Evolutionary conservation across 2,329 filamentous ascomycete genomes (phyloP).

Genomic region (Metarhizium sp.): DNA sequence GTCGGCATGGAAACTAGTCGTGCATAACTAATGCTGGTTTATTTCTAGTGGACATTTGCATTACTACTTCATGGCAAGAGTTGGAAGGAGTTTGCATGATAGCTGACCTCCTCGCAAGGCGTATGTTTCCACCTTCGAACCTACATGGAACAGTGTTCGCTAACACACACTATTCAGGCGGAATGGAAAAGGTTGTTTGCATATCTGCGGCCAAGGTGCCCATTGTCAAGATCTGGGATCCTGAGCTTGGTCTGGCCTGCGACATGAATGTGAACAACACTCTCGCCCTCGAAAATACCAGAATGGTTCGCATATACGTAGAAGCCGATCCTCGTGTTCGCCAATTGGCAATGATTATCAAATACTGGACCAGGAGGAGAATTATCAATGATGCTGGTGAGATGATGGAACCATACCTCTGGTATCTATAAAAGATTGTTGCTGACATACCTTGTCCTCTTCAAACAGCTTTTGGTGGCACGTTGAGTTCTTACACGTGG

Average conservation of each 20-base stretch:
- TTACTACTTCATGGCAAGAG: slow-evolving; percentile 82
- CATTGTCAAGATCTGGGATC: slow-evolving; percentile 98
- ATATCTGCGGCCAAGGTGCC: slow-evolving; percentile 93
- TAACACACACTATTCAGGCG: slow-evolving; percentile 48
- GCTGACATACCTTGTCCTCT: slow-evolving; percentile 5
- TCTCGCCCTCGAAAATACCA: slow-evolving; percentile 85
- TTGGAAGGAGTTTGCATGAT: slow-evolving; percentile 86
- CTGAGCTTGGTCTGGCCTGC: slow-evolving; percentile 77
- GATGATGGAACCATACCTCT: not conserved
- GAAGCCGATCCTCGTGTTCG: slow-evolving; percentile 85
- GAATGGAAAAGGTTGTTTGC: slow-evolving; percentile 94
- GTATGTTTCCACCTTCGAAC: slow-evolving; percentile 43
- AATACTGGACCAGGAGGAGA: slow-evolving; percentile 90
- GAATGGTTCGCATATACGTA: slow-evolving; percentile 97
- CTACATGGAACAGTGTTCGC: not conserved
- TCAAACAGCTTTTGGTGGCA: slow-evolving; percentile 71
- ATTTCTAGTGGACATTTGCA: slow-evolving; percentile 82
- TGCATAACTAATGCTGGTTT: slow-evolving; percentile 6
- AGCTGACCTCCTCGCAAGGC: slow-evolving; percentile 72
- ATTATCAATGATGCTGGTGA: slow-evolving; percentile 93
- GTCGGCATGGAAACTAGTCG: not conserved
- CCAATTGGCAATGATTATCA: slow-evolving; percentile 91
- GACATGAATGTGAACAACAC: slow-evolving; percentile 99
- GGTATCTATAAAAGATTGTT: slow-evolving; percentile 6
- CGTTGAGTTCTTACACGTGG: slow-evolving; percentile 97